These are phyloP conservation scores for Colletotrichum trifolii DNA, from an alignment of 2,329 filamentous ascomycete species.

Conservation along the genomic window DNA sequence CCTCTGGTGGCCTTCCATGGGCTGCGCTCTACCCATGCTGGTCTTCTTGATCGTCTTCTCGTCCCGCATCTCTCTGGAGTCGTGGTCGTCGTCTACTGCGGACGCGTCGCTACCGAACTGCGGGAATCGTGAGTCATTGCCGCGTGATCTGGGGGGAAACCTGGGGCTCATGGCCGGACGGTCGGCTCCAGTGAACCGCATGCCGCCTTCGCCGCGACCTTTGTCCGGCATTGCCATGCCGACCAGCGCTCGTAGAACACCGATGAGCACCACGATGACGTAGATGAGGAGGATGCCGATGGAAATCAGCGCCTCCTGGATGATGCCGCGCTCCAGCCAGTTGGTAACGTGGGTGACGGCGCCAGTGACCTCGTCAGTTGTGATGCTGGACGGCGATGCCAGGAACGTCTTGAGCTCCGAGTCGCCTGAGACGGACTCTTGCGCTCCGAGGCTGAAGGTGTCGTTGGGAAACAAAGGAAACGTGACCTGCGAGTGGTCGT, in stretches of 20 bases:
- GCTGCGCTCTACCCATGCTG: constrained; percentile 38
- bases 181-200: constrained; percentile 48
- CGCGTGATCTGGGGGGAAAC: constrained; percentile 36
- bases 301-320: constrained; percentile 84
- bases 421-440: constrained; percentile 68
- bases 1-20: constrained; percentile 46
- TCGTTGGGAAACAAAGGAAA: constrained; percentile 84
- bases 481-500: constrained; percentile 83
- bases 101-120: constrained; percentile 34
- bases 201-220: constrained; percentile 69
- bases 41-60: constrained; percentile 42
- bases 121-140: constrained; percentile 30
- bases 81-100: constrained; percentile 38
- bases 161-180: constrained; percentile 43
- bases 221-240: constrained; percentile 71
- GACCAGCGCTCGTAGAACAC: constrained; percentile 73
- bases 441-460: constrained; percentile 84
- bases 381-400: constrained; percentile 76
- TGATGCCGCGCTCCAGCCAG: constrained; percentile 74
- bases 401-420: constrained; percentile 76
- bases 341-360: constrained; percentile 77
- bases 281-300: constrained; percentile 79
- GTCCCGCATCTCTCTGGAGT: constrained; percentile 39
- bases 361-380: constrained; percentile 83
- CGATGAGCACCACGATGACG: constrained; percentile 80